Evolutionary conservation across 73 alveolate species (phyloP), one percentile per base, ranked within the genome.

Genomic region (Durusdinium trenchii): DNA sequence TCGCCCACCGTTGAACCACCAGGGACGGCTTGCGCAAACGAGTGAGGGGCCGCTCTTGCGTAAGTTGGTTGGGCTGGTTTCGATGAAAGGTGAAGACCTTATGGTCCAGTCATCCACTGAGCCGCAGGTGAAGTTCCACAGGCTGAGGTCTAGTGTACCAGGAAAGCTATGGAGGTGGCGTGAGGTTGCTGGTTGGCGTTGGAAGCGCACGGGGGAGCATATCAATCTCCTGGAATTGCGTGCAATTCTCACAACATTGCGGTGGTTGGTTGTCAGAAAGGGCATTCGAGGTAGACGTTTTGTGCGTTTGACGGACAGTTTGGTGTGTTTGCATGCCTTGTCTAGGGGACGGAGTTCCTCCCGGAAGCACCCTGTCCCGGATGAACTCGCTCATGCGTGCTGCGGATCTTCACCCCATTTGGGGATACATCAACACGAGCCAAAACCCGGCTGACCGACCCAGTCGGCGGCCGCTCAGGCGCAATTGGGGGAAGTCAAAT

Each of bases 271-370:
- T 28, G 67, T 26, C 46, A n/a, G n/a, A 26, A 18, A 18, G 42
- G 30, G 48, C 14, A n/a, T 45, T 32, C 16, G 36, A 4, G 18
- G 43, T 0, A 46, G 7, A 14, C 62, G 90, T 2, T 45, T 79
- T 45, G 26, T 79, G 6, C 90, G 35, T 35, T 46, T 79, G 45
- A 79, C 90, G 2, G 90, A 79, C 30, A n/a, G 57, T 16, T 23
- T 45, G 64, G 90, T 79, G 20, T 79, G 90, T 79, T 79, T 79
- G 64, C 90, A 18, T 47, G 67, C 62, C 20, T 45, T 79, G 67
- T 47, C 67, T 20, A 40, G 90, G 6, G 90, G 90, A 9, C 26
- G 90, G 42, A n/a, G 57, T 26, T 23, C 52, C 35, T 50, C 78
- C 10, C 51, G 54, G 1, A 84, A 84, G 76, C 75, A n/a, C n/a